Evolutionary conservation across 331 rosid genomes (phyloP).

Genomic region (Telfairia occidentalis): DNA sequence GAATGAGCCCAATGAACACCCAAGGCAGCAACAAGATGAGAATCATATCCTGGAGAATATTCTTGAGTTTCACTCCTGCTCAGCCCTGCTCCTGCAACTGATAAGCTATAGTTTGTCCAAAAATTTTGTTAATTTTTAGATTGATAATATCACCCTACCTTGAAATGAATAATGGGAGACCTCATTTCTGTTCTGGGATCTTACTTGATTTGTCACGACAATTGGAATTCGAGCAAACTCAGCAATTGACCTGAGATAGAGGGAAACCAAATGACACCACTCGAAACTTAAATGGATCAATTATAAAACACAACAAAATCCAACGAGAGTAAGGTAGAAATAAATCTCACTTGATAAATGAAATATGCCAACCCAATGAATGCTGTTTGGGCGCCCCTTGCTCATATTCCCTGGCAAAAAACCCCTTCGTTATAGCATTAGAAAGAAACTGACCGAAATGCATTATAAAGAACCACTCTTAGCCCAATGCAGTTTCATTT

Average conservation of each 20-base stretch:
- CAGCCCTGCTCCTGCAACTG: constrained; percentile 40
- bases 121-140: constrained; percentile 8
- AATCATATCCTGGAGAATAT: constrained; percentile 35
- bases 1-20: constrained; percentile 96
- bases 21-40: constrained; percentile 92
- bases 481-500: background rate
- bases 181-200: constrained; percentile 59
- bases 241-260: constrained; percentile 59
- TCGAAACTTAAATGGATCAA: background rate
- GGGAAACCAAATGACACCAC: background rate
- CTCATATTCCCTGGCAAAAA: constrained; percentile 49
- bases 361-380: constrained; percentile 75
- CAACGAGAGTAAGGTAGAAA: constrained; percentile 3
- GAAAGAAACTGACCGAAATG: background rate
- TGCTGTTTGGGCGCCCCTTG: constrained; percentile 49
- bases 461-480: background rate
- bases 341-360: constrained; percentile 65
- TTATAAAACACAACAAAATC: background rate
- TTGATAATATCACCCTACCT: constrained; percentile 38
- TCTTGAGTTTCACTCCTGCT: constrained; percentile 20
- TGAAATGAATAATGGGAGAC: constrained; percentile 59
- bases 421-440: background rate
- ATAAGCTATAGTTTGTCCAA: constrained; percentile 12
- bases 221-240: constrained; percentile 82
- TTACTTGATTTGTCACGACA: constrained; percentile 89